phyloP scores from a whole-genome alignment of 805 yeast species.

The Zygoascus biomembranicola region DNA sequence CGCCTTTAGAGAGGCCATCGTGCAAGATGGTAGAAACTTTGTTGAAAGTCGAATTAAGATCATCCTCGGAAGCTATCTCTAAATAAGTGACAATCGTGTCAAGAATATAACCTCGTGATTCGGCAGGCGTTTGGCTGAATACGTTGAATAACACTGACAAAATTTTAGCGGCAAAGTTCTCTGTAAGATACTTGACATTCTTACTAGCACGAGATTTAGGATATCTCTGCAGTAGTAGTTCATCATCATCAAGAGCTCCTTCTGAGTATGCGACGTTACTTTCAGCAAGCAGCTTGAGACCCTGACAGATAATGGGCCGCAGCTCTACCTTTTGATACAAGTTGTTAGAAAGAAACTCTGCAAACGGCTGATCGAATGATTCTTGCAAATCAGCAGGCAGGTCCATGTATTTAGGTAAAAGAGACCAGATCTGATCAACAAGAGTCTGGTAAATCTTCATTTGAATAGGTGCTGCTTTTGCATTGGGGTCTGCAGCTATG shows the following conservation, averaged over 20 bases:
- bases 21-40: conserved; percentile 77
- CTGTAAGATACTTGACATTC: conserved; percentile 54
- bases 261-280: conserved; percentile 57
- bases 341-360: conserved; percentile 62
- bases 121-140: conserved; percentile 80
- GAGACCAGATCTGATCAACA: conserved; percentile 85
- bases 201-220: conserved; percentile 46
- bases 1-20: conserved; percentile 59
- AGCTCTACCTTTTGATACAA: conserved; percentile 67
- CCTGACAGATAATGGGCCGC: conserved; percentile 77
- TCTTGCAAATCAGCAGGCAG: conserved; percentile 64
- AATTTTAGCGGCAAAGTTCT: conserved; percentile 53
- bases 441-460: conserved; percentile 75
- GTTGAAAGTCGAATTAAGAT: conserved; percentile 67
- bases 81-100: conserved; percentile 82
- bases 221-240: conserved; percentile 52
- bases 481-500: conserved; percentile 9
- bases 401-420: conserved; percentile 82
- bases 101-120: conserved; percentile 71
- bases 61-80: conserved; percentile 57
- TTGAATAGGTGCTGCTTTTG: conserved; percentile 50
- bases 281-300: conserved; percentile 68
- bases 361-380: conserved; percentile 68
- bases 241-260: conserved; percentile 52
- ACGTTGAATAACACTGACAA: conserved; percentile 87